Evolutionary conservation across 495 filamentous ascomycete species (phyloP), one percentile per base, ranked within the genome.

Genomic region (Xylaria venustula): DNA sequence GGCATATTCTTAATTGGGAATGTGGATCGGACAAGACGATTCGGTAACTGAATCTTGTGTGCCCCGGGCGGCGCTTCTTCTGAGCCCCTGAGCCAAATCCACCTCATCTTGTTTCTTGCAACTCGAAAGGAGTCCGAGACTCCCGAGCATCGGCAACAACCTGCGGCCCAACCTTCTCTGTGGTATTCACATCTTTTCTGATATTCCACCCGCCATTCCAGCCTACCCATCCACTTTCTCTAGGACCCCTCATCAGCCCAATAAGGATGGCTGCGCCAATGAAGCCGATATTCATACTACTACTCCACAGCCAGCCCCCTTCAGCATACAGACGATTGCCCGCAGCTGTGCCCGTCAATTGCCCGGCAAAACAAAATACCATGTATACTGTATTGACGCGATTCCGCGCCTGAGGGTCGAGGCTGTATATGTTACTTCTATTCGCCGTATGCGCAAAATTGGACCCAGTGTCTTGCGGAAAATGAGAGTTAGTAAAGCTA

Each of bases 301-400:
- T 88, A 45, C 84, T 87, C 46, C 80, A 80, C 11, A 85, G 76
- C 91, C 91, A 93, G 0, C 90, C 91, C 0, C 81, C 82, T 20
- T 78, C 61, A 8, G 88, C 86, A 72, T 90, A 93, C 3, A 92
- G 67, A 28, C 80, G 73, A 65, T 90, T 91, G 0, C 90, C 90
- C 7, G 85, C 87, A 3, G 86, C 78, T 1, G 90, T 93, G 0
- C 91, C 91, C 60, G 84, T 85, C 20, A 95, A 71, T 75, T 94
- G 90, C 0, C 90, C 90, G 45, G 81, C 83, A 68, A 93, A 94
- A 0, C 81, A 81, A 11, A 79, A 77, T 2, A 93, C 79, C 90
- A 93, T 93, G 66, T 90, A 96, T 2, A 85, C 87, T 2, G 91
- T 94, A 67, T 96, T 96, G 22, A 93, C 80, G 0, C 91, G 69